Evolutionary conservation across 73 alveolate genomes (phyloP).

Genomic region (Paramecium caudatum): DNA sequence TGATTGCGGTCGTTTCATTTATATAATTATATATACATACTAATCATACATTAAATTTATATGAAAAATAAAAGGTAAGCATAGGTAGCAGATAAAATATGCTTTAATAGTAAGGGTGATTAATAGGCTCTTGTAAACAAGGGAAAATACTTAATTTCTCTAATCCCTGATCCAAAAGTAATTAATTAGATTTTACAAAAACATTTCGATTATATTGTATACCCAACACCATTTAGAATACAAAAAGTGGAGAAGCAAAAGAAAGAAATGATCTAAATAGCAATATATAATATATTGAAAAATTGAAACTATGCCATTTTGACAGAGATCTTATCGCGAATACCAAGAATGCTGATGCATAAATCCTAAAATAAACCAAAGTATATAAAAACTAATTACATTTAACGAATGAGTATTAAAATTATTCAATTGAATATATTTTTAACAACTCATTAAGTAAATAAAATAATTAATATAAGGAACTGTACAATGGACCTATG

Average conservation of each 20-base stretch:
- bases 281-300: neutral
- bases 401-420: no score
- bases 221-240: neutral
- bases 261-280: neutral
- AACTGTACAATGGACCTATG: no score
- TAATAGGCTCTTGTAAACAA: neutral
- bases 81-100: neutral
- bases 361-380: no score
- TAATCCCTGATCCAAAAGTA: neutral
- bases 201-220: neutral
- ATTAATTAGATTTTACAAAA: neutral
- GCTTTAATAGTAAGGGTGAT: neutral
- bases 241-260: neutral
- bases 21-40: neutral
- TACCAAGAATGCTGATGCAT: no score
- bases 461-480: no score
- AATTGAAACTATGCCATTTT: neutral
- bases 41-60: neutral
- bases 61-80: constrained; percentile 16
- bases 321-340: no score
- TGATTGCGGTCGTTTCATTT: constrained; percentile 68
- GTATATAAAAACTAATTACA: no score
- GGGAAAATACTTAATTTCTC: neutral
- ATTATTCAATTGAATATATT: no score
- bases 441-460: no score